These are phyloP conservation scores for Backusella parvicylindrica DNA, from an alignment of 192 early-diverging fungal genomes.

Conservation along the genomic window DNA sequence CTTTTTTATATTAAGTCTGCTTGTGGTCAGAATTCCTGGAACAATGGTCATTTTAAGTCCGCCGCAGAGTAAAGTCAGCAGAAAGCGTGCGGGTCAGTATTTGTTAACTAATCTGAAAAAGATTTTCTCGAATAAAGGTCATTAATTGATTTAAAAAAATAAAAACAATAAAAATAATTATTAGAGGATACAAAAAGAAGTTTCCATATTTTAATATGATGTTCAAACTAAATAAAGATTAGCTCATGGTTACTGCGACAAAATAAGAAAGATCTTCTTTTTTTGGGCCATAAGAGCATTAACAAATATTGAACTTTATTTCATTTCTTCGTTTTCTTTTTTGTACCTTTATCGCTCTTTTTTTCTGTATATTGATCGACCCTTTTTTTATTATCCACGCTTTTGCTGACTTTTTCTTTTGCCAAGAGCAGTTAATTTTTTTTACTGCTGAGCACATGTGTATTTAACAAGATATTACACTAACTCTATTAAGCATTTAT, in stretches of 20 bases:
- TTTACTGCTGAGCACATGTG: not conserved
- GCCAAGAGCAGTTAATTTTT: not conserved
- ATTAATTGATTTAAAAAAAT: not conserved
- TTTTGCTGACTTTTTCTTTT: not conserved
- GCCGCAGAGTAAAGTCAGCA: not conserved
- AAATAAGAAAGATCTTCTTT: not conserved
- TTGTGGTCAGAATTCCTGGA: conserved; percentile 2
- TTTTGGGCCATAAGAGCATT: not conserved
- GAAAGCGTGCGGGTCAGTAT: not conserved
- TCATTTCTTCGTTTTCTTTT: not conserved
- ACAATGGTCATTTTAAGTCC: not conserved
- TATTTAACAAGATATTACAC: not conserved
- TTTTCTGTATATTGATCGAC: not conserved
- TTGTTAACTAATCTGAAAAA: not conserved
- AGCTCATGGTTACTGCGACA: not conserved
- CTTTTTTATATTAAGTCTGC: not conserved
- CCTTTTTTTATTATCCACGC: not conserved
- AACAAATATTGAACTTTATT: not conserved
- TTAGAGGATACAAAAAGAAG: not conserved
- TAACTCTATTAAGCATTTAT: not conserved
- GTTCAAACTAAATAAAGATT: not conserved
- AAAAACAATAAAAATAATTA: not conserved
- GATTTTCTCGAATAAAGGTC: conserved; percentile 2
- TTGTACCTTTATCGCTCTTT: not conserved
- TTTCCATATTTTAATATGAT: not conserved